These are phyloP conservation scores for Pycnococcus provasolii DNA, from an alignment of 139 green algal genomes.

Conservation along the genomic window DNA sequence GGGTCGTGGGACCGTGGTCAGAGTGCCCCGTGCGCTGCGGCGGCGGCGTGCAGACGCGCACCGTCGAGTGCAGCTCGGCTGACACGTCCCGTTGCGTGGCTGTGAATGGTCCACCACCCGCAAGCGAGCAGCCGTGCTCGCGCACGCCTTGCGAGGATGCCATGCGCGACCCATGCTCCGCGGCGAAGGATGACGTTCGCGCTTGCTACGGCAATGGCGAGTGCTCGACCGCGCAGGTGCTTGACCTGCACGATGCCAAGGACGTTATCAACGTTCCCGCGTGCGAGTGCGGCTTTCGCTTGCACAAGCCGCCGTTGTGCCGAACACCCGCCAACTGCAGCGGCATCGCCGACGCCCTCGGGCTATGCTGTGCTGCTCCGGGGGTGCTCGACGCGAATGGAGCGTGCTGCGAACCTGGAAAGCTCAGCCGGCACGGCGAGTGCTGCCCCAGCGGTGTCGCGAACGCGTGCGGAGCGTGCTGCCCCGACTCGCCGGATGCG, in stretches of 20 bases:
- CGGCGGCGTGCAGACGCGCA: background rate
- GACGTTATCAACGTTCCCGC: no score
- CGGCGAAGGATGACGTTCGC: no score
- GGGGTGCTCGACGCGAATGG: slow-evolving; percentile 3
- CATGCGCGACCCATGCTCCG: no score
- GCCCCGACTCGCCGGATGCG: background rate
- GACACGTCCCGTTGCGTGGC: background rate
- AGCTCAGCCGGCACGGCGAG: background rate
- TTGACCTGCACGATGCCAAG: no score
- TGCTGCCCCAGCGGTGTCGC: slow-evolving; percentile 15
- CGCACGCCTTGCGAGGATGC: background rate
- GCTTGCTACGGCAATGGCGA: no score
- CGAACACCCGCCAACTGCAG: no score
- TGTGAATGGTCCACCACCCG: no score
- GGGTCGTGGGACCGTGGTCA: background rate
- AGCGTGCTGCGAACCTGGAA: slow-evolving; percentile 2
- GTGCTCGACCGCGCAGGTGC: no score
- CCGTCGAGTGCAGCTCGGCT: background rate
- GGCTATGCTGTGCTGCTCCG: slow-evolving; percentile 20
- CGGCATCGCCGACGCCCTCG: background rate
- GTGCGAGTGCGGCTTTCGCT: no score
- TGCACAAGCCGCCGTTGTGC: no score
- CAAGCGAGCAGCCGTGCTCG: background rate
- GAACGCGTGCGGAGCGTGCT: slow-evolving; percentile 24
- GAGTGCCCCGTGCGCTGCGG: slow-evolving; percentile 1